phyloP scores from a whole-genome alignment of 2,329 filamentous ascomycete genomes.

The Colletotrichum incanum region DNA sequence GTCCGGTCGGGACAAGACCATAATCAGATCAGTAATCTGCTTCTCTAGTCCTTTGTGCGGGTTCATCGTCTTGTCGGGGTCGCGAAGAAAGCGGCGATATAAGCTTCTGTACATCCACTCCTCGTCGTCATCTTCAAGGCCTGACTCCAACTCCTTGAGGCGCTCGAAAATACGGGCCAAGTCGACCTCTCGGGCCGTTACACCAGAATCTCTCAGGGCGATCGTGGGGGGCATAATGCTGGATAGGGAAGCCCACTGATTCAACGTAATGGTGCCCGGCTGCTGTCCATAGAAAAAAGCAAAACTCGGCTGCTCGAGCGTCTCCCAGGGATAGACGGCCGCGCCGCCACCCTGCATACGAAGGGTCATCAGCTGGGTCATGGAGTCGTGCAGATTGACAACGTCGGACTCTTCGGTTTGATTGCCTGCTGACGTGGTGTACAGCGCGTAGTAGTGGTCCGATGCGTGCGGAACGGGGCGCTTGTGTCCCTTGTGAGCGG shows the following conservation, averaged over 20 bases:
- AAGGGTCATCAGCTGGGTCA: slow-evolving; percentile 73
- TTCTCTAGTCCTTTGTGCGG: slow-evolving; percentile 77
- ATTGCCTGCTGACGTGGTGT: slow-evolving; percentile 66
- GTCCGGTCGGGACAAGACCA: slow-evolving; percentile 76
- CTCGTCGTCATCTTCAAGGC: slow-evolving; percentile 71
- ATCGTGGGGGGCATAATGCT: slow-evolving; percentile 71
- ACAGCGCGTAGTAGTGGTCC: slow-evolving; percentile 70
- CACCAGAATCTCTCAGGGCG: slow-evolving; percentile 71
- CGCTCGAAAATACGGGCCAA: slow-evolving; percentile 72
- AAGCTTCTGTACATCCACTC: slow-evolving; percentile 74
- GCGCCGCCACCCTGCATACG: slow-evolving; percentile 59
- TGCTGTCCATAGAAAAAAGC: slow-evolving; percentile 76
- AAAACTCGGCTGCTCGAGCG: slow-evolving; percentile 82
- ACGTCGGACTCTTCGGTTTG: slow-evolving; percentile 61
- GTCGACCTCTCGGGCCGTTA: slow-evolving; percentile 73
- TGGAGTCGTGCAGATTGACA: slow-evolving; percentile 67
- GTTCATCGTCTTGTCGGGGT: slow-evolving; percentile 73
- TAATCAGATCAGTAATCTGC: slow-evolving; percentile 81
- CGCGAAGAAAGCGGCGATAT: slow-evolving; percentile 78
- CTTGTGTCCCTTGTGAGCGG: slow-evolving; percentile 70
- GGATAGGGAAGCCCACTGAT: slow-evolving; percentile 75
- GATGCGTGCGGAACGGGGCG: slow-evolving; percentile 68
- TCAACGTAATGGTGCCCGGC: slow-evolving; percentile 81
- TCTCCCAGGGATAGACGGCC: slow-evolving; percentile 74
- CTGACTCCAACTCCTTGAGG: slow-evolving; percentile 71